phyloP scores from a whole-genome alignment of 2,329 filamentous ascomycete genomes.

The Colletotrichum shisoi region DNA sequence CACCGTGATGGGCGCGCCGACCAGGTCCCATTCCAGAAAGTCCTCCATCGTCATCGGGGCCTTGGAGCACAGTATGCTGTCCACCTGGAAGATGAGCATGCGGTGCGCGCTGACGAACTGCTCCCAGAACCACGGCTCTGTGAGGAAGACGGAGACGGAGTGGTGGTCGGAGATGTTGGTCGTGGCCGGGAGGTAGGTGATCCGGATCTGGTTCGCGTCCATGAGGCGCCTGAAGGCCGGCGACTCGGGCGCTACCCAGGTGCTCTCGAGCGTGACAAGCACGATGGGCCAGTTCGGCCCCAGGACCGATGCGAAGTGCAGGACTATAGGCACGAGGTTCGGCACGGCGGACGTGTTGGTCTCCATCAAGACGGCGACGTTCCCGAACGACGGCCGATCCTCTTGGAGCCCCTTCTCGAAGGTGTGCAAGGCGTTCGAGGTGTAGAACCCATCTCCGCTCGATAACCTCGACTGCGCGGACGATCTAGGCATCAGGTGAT shows the following conservation, averaged over 20 bases:
- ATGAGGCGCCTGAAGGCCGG: constrained; percentile 49
- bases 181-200: constrained; percentile 50
- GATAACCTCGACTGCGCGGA: neutral
- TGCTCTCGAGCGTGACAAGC: constrained; percentile 50
- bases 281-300: constrained; percentile 57
- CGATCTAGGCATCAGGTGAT: neutral
- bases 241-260: constrained; percentile 36
- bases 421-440: neutral
- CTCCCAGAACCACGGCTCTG: constrained; percentile 50
- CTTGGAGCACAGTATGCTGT: constrained; percentile 51
- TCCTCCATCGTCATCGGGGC: constrained; percentile 46
- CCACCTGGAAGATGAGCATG: constrained; percentile 52
- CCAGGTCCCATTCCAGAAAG: constrained; percentile 49
- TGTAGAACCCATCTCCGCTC: neutral
- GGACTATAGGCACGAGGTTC: constrained; percentile 49
- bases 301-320: constrained; percentile 52
- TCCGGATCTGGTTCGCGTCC: constrained; percentile 46
- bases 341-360: constrained; percentile 27
- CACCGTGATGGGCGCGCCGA: constrained; percentile 46
- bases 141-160: constrained; percentile 43
- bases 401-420: too few species aligned
- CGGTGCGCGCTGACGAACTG: constrained; percentile 47
- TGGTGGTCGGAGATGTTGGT: constrained; percentile 48
- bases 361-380: constrained; percentile 11
- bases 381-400: too few species aligned